Base-by-base conservation (phyloP, 2,329 filamentous ascomycete species). In the Colletotrichum liaoningense region DNA sequence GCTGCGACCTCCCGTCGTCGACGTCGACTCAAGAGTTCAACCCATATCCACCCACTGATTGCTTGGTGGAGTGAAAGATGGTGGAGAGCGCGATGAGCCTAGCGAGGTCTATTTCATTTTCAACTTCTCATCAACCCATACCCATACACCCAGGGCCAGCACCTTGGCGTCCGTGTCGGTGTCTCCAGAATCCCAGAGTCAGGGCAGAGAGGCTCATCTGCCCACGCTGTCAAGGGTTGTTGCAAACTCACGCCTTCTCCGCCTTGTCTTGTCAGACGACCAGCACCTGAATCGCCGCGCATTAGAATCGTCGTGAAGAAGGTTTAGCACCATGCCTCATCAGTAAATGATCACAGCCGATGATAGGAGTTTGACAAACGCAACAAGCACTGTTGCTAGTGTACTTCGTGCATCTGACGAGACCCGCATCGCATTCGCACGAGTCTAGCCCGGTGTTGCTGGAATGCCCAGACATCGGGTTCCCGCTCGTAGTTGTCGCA, bases 71-170 rank as follows among this genome's bases (percentile, higher is more conserved):
- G 69, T 16, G 38, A 42, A 16, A 12, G 14, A 19, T 49, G 42
- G 58, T 72, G 69, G 69, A 63, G 69, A 16, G 58, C 38, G 49
- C 58, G 19, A 69, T 72, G 69, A 54, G 69, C 38, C 69, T 69
- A 42, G 65, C 52, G 38, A 72, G 62, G 42, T 24, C 35, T 46
- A 57, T 69, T 59, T 46, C 66, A 35, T 38, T 30, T 33, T 30
- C 52, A 57, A 30, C n/a, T 46, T 49, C 54, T 60, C 46, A n/a
- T 35, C 35, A 58, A 30, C 65, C 52, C 52, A 69, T 58, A 59
- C 42, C 69, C 30, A 63, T 49, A 49, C 8, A 19, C 42, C 16
- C 19, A 49, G 16, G 19, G 16, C 49, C 56, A 58, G 8, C 38
- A 30, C n/a, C 60, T 49, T 52, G 42, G 26, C 19, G 28, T 63